These are phyloP conservation scores for Kitagawia praeruptora DNA, from an alignment of 129 eudicot genomes.

Conservation along the genomic window DNA sequence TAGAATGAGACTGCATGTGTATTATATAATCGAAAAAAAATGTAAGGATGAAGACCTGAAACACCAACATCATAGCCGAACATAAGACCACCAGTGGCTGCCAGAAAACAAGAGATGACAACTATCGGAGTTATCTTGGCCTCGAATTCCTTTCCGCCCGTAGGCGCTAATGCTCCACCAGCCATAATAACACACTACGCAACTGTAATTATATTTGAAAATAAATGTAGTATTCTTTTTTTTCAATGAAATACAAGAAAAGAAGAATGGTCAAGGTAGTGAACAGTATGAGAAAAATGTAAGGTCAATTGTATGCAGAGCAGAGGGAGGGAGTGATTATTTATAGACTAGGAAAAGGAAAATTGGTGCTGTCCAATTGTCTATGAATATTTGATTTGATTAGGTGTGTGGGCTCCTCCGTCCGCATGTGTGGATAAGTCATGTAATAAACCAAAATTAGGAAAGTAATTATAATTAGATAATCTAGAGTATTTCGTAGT, in stretches of 20 bases:
- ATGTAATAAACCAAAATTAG: background rate
- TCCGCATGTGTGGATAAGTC: background rate
- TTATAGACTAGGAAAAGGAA: background rate
- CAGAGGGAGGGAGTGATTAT: background rate
- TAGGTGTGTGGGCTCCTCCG: background rate
- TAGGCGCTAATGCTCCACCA: conserved; percentile 62
- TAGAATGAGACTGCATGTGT: background rate
- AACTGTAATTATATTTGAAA: background rate
- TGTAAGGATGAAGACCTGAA: conserved; percentile 38
- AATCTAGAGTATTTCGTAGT: background rate
- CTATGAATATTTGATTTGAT: background rate
- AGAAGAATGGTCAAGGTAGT: background rate
- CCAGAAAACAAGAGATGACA: conserved; percentile 83
- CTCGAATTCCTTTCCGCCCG: conserved; percentile 63
- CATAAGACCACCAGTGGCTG: conserved; percentile 98
- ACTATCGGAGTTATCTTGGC: conserved; percentile 91
- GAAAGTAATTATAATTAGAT: background rate
- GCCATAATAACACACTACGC: conserved; percentile 38
- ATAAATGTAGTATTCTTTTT: background rate
- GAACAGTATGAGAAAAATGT: background rate
- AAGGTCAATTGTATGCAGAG: background rate
- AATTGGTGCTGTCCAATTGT: background rate
- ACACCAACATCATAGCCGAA: conserved; percentile 95
- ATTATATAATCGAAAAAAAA: background rate
- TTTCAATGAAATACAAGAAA: too few relatives aligned